A percentile compares a stretch with the other conserved stretches of the same genome.
Evolutionary conservation across 495 filamentous ascomycete genomes (phyloP).

Genomic region (Aspergillus conjunctus): DNA sequence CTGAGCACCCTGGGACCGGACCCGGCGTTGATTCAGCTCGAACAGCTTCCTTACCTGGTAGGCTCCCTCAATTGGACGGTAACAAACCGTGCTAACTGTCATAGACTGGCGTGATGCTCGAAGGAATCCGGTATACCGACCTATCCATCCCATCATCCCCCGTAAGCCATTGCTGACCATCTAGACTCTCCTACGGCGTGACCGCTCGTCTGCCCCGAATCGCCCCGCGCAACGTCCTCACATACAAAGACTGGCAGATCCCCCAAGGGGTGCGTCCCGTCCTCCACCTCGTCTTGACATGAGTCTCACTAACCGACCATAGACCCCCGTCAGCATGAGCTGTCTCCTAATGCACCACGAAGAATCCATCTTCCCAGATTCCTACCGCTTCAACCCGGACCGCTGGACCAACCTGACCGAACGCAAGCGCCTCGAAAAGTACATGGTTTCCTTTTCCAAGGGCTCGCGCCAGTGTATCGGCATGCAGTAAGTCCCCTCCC

Average conservation of each 20-base stretch:
- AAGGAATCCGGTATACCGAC: slow-evolving; percentile 33
- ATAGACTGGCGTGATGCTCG: slow-evolving; percentile 35
- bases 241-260: slow-evolving; percentile 28
- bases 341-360: slow-evolving; percentile 43
- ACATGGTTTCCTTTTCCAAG: slow-evolving; percentile 51
- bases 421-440: slow-evolving; percentile 43
- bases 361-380: slow-evolving; percentile 44
- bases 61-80: slow-evolving; percentile 1
- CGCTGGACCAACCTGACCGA: slow-evolving; percentile 41
- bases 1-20: slow-evolving; percentile 23
- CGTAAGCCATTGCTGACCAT: background rate
- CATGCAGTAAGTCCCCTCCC: slow-evolving; percentile 40
- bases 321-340: slow-evolving; percentile 48
- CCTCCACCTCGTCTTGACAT: background rate
- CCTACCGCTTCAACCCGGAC: slow-evolving; percentile 43
- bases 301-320: background rate
- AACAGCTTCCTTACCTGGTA: slow-evolving; percentile 38
- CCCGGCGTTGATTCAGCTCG: slow-evolving; percentile 30
- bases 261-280: slow-evolving; percentile 29
- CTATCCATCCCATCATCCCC: background rate
- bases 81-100: background rate
- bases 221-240: slow-evolving; percentile 33
- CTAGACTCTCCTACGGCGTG: slow-evolving; percentile 34
- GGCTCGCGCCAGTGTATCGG: slow-evolving; percentile 54
- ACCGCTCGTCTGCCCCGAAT: slow-evolving; percentile 43